phyloP scores from a whole-genome alignment of 1,284 basidiomycete species.

The Anthracocystis panici-leucophaei region DNA sequence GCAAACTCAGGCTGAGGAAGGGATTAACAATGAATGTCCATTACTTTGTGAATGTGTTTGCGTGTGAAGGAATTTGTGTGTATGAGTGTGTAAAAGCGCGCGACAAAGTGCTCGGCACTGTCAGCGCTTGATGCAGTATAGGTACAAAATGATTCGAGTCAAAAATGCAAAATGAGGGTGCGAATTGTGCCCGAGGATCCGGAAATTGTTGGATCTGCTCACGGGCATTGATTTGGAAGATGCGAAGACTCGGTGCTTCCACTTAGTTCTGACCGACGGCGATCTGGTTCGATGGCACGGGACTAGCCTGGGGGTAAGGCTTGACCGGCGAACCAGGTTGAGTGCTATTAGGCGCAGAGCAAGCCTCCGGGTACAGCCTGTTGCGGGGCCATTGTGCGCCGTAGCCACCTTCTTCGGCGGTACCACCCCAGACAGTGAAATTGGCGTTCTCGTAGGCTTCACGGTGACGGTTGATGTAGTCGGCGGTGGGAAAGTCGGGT shows the following conservation, averaged over 20 bases:
- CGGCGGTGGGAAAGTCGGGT: constrained; percentile 73
- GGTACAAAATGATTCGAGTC: not conserved
- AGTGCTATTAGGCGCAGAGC: constrained; percentile 30
- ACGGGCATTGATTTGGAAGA: not conserved
- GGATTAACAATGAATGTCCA: constrained; percentile 2
- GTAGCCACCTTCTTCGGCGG: constrained; percentile 56
- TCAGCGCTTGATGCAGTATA: constrained; percentile 3
- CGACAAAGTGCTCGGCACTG: constrained; percentile 1
- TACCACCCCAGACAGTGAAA: constrained; percentile 60
- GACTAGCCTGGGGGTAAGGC: constrained; percentile 37
- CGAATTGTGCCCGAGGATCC: too few relatives aligned
- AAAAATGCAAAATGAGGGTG: not conserved
- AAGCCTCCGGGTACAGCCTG: constrained; percentile 47
- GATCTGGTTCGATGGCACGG: constrained; percentile 39
- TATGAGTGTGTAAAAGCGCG: not conserved
- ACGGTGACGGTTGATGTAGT: constrained; percentile 72
- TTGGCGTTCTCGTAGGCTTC: constrained; percentile 59
- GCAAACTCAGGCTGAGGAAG: not conserved
- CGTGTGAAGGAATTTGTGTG: too few relatives aligned
- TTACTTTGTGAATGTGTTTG: constrained; percentile 4
- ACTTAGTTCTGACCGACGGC: constrained; percentile 34
- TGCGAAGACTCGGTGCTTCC: not conserved
- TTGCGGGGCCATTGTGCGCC: constrained; percentile 60
- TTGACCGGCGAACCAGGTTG: constrained; percentile 46
- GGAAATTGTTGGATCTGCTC: not conserved